Base-by-base conservation (phyloP, 2,329 filamentous ascomycete species). In the Beauveria sp. region DNA sequence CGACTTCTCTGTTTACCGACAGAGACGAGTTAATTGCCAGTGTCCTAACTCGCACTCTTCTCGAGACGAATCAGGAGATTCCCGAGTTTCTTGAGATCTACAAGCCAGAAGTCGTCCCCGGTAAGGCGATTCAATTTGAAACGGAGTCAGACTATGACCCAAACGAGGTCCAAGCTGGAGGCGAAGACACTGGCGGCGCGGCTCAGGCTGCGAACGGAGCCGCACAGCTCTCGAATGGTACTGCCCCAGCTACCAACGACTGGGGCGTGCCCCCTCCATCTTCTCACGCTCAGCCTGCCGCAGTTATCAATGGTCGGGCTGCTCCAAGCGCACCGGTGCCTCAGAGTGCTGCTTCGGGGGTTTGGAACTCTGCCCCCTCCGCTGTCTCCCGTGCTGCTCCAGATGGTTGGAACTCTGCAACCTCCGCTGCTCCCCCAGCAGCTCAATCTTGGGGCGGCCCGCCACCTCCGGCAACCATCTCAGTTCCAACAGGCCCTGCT, bases 1-100 rank as follows among this genome's bases (percentile, higher is more conserved):
- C 95, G 0, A 93, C 90, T 0, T 96, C 93, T 0, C 93, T 99
- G 77, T 98, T 88, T 79, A 91, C 87, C 28, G 87, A 93, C 1
- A 78, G 82, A 1, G 90, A 98, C 67, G 84, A 89, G 61, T 82
- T 87, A 3, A 77, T 98, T 47, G 91, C 83, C 0, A 80, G 83
- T 10, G 85, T 89, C 1, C 79, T 99, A 0, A 89, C 91, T 43
- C 92, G 93, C 71, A 86, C 91, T 6, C 79, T 99, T 0, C 70
- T 96, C 0, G 93, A 98, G 75, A 90, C 86, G 5, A 80, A 86
- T 5, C 91, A 96, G 74, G 75, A 79, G 0, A 76, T 99, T 28
- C 95, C 95, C 0, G 89, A 96, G 0, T 98, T 98, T 71, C 81
- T 98, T 0, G 71, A 88, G 66, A 65, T 78, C 1, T 86, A 84